Conservation (phyloP, 163 green algal genomes). For the Chloromonas sp. region DNA sequence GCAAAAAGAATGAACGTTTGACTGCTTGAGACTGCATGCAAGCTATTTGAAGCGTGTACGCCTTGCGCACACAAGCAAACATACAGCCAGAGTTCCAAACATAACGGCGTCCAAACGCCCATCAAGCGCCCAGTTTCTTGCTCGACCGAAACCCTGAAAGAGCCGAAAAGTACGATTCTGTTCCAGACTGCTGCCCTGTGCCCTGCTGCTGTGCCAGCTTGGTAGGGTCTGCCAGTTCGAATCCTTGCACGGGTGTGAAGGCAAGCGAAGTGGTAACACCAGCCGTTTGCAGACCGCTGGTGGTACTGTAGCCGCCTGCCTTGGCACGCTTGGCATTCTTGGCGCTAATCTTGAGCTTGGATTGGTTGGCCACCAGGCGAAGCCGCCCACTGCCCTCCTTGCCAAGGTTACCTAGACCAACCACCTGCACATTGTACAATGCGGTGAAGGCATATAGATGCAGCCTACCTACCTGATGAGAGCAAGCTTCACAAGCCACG, state of each 20-base stretch:
- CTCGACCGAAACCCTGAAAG: constrained; percentile 70
- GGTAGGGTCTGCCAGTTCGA: constrained; percentile 31
- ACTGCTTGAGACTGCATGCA: too few relatives aligned
- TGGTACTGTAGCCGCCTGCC: constrained; percentile 12
- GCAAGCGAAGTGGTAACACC: constrained; percentile 86
- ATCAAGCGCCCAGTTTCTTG: constrained; percentile 13
- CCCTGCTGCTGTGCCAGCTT: constrained; percentile 7
- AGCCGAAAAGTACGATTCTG: constrained; percentile 87
- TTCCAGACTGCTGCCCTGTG: constrained; percentile 38
- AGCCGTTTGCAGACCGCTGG: constrained; percentile 20
- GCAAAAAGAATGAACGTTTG: too few relatives aligned
- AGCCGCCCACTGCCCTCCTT: constrained; percentile 77
- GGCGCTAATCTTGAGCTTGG: constrained; percentile 82
- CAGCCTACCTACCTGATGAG: not conserved
- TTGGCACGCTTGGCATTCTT: constrained; percentile 67
- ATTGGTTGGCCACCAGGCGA: constrained; percentile 61
- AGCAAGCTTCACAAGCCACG: not conserved
- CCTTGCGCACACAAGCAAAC: too few relatives aligned
- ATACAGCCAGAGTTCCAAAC: too few relatives aligned
- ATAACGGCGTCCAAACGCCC: too few relatives aligned
- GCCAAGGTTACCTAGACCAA: constrained; percentile 85
- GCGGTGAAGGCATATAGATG: not conserved
- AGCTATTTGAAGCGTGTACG: too few relatives aligned
- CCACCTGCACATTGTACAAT: constrained; percentile 25
- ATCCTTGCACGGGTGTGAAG: constrained; percentile 93